Base-by-base conservation (phyloP, 441 rosid species). In the Bruguiera hainesii region DNA sequence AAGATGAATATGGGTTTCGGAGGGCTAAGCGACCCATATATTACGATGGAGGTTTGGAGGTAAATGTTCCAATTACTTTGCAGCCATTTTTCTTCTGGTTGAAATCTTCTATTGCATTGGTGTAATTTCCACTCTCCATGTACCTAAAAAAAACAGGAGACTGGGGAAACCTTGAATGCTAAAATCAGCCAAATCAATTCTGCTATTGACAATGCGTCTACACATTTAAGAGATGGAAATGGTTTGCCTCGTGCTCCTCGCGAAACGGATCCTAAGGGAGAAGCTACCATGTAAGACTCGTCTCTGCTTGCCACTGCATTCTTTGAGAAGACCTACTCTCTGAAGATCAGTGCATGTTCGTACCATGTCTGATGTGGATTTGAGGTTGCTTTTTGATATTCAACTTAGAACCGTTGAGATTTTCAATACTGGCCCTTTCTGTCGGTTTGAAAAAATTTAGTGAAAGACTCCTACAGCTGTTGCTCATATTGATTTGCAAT, bases 41-140 rank as follows among this genome's bases (percentile, higher is more conserved):
- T 69, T 89, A 87, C 64, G 92, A 89, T 37, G 98, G 87, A 82
- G 94, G 94, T 62, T 81, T 90, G 75, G 97, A 89, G 89, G 96
- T 87, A 31, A n/a, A 46, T 2, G 20, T 66, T 42, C n/a, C 8
- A 18, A 60, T 50, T 35, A 5, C 71, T 25, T 31, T 35, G 25
- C 37, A 25, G 7, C 56, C 33, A 4, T 28, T 35, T 68, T 48
- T 20, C 46, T 56, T 50, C 37, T 28, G 5, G 35, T 42, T 63
- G 60, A 49, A 33, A 37, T 23, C 21, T 13, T 56, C 35, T 23
- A 3, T 26, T 48, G 33, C 21, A 19, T 49, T 51, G 33, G 23
- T 31, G 50, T 61, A 60, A 69, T 65, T 42, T 46, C 30, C 56
- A 39, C 48, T 30, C 33, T 28, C 7, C 7, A 23, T 48, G 59